phyloP scores from a whole-genome alignment of 495 filamentous ascomycete species.

The Rhypophila decipiens region DNA sequence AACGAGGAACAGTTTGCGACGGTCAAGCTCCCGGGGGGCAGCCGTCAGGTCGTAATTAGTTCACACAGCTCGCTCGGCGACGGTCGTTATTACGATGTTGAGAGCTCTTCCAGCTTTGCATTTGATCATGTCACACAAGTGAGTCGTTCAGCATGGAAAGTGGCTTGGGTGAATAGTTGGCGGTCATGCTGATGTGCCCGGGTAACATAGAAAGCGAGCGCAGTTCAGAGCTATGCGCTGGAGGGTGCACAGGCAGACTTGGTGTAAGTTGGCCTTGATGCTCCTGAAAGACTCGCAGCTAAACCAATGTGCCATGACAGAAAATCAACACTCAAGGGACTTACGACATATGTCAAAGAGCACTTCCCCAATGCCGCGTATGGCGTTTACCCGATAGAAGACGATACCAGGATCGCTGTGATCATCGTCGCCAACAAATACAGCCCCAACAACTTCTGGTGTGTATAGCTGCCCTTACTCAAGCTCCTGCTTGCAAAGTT shows the following conservation, averaged over 20 bases:
- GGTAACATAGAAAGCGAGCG: constrained; percentile 65
- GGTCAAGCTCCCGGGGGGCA: constrained; percentile 80
- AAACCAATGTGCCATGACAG: too few species aligned
- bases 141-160: constrained; percentile 21
- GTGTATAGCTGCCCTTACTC: too few species aligned
- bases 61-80: constrained; percentile 71
- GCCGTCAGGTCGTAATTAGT: constrained; percentile 80
- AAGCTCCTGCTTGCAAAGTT: too few species aligned
- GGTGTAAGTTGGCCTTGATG: constrained; percentile 69
- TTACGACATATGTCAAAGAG: constrained; percentile 73
- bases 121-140: constrained; percentile 81
- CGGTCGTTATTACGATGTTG: constrained; percentile 82
- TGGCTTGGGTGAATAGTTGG: neutral
- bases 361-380: constrained; percentile 80
- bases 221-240: constrained; percentile 68
- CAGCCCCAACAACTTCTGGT: constrained; percentile 97
- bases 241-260: constrained; percentile 75
- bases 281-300: too few species aligned
- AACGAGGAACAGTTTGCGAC: constrained; percentile 90
- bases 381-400: constrained; percentile 72
- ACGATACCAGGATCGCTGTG: constrained; percentile 70
- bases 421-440: constrained; percentile 92
- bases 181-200: neutral
- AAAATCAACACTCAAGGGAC: constrained; percentile 72
- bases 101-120: constrained; percentile 75